Evolutionary conservation across 805 yeast genomes (phyloP).

Genomic region (Schwanniomyces occidentalis): DNA sequence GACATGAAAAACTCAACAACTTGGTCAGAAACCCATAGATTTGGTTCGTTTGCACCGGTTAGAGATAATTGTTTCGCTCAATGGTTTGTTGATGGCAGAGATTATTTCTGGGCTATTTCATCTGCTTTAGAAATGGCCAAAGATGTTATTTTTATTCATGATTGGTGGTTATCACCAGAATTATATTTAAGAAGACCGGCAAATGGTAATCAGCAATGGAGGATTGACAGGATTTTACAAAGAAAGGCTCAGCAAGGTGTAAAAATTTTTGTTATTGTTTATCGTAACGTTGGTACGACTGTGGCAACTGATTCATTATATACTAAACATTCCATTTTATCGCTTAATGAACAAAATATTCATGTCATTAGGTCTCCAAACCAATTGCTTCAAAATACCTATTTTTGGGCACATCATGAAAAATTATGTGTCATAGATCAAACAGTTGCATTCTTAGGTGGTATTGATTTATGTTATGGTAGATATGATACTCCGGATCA

Average conservation of each 20-base stretch:
- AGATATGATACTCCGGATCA: constrained; percentile 97
- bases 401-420: constrained; percentile 99
- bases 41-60: constrained; percentile 90
- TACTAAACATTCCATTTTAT: constrained; percentile 90
- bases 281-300: constrained; percentile 90
- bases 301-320: constrained; percentile 93
- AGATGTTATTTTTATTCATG: constrained; percentile 92
- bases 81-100: constrained; percentile 96
- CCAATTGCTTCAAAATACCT: constrained; percentile 87
- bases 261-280: constrained; percentile 85
- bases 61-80: constrained; percentile 85
- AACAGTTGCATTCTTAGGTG: constrained; percentile 88
- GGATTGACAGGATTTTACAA: constrained; percentile 84
- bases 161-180: constrained; percentile 99
- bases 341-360: constrained; percentile 75
- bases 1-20: constrained; percentile 65
- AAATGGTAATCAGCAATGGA: constrained; percentile 90
- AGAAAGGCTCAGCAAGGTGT: constrained; percentile 94
- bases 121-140: constrained; percentile 91
- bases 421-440: constrained; percentile 85
- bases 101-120: constrained; percentile 94
- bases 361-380: constrained; percentile 94
- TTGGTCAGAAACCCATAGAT: constrained; percentile 77
- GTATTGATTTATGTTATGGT: constrained; percentile 93
- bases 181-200: constrained; percentile 91